phyloP scores from a whole-genome alignment of 176 grass and related monocot genomes.

The Oropetium thomaeum region DNA sequence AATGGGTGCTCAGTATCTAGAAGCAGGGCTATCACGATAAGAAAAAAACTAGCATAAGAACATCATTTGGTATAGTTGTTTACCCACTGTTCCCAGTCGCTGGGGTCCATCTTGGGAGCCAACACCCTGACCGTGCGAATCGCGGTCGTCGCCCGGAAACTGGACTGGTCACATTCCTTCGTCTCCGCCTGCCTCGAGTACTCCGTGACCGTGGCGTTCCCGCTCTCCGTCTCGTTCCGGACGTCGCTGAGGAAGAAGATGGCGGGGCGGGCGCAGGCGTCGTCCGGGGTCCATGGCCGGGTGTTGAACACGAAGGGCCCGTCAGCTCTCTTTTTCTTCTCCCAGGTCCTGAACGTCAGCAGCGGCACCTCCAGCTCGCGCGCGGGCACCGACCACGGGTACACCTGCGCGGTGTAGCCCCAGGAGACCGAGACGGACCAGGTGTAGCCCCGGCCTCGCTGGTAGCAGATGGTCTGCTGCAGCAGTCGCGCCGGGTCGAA shows the following conservation, averaged over 20 bases:
- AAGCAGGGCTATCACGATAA: neutral
- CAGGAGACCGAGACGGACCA: constrained; percentile 82
- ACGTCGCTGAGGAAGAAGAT: constrained; percentile 41
- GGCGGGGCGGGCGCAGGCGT: constrained; percentile 39
- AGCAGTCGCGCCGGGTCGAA: constrained; percentile 55
- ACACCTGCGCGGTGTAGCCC: constrained; percentile 64
- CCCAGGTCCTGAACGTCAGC: constrained; percentile 47
- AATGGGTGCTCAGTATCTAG: neutral
- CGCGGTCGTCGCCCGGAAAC: constrained; percentile 35
- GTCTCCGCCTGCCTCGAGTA: constrained; percentile 1
- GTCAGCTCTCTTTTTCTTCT: neutral
- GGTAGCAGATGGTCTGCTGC: constrained; percentile 81
- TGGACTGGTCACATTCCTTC: constrained; percentile 25
- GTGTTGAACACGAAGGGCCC: constrained; percentile 79
- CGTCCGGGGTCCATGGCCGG: neutral
- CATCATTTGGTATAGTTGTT: neutral
- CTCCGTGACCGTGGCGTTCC: constrained; percentile 33
- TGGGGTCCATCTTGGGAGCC: constrained; percentile 49
- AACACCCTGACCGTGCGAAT: constrained; percentile 41
- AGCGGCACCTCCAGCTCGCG: constrained; percentile 28
- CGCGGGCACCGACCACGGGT: constrained; percentile 28
- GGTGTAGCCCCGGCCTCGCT: constrained; percentile 31
- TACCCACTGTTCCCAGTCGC: constrained; percentile 50
- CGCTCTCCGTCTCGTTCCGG: constrained; percentile 19
- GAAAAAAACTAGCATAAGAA: neutral